A percentile compares a stretch with the other conserved stretches of the same genome.
phyloP scores from a whole-genome alignment of 2,329 filamentous ascomycete genomes.

The Sordariomycetes sp. region DNA sequence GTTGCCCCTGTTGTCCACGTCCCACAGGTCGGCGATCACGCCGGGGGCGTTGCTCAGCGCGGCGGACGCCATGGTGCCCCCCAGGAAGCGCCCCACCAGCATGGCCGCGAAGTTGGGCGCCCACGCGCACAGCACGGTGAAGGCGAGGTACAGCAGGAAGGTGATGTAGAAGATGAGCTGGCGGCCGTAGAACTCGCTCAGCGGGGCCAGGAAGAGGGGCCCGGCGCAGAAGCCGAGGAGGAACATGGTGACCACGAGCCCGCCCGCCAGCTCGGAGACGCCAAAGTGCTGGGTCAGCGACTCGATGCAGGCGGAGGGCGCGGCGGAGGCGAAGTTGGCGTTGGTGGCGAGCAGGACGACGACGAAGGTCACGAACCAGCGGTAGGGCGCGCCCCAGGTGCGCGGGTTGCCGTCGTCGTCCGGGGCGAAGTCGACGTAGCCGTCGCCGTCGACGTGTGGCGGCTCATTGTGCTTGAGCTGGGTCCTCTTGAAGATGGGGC shows the following conservation, averaged over 20 bases:
- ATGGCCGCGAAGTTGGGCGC: conserved; percentile 36
- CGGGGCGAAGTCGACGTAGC: background rate
- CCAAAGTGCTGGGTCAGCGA: background rate
- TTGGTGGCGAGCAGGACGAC: background rate
- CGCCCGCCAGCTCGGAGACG: background rate
- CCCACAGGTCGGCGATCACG: conserved; percentile 54
- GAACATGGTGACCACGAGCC: conserved; percentile 45
- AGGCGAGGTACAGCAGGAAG: conserved; percentile 34
- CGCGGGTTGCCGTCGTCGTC: background rate
- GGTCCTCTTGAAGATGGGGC: background rate
- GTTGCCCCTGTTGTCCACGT: conserved; percentile 41
- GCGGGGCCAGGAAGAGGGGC: conserved; percentile 45
- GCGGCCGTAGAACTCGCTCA: conserved; percentile 51
- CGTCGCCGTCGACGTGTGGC: background rate
- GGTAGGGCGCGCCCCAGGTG: background rate
- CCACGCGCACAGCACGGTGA: conserved; percentile 38
- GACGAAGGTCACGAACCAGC: background rate
- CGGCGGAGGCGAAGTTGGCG: background rate
- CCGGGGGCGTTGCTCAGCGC: conserved; percentile 57
- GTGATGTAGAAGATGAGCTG: conserved; percentile 38
- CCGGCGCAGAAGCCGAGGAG: conserved; percentile 53
- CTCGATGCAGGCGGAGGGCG: background rate
- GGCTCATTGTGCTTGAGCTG: background rate
- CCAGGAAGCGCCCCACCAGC: conserved; percentile 48
- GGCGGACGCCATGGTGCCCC: conserved; percentile 51